Evolutionary conservation across 805 yeast species (phyloP).

Genomic region (Gaillardinia entomophila): DNA sequence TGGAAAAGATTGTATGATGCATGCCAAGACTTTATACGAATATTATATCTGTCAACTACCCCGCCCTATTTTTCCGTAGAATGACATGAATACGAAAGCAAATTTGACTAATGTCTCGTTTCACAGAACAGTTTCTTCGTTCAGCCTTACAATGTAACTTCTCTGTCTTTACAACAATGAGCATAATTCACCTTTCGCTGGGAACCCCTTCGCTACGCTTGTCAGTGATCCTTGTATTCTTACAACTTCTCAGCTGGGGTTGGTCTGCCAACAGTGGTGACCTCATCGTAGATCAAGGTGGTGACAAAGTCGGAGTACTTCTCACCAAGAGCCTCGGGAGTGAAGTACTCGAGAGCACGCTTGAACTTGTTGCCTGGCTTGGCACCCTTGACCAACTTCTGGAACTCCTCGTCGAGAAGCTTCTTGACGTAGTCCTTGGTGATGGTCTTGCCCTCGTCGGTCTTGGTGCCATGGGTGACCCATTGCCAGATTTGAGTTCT

Average conservation of each 20-base stretch:
- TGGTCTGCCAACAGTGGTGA: constrained; percentile 49
- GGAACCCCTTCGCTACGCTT: no score
- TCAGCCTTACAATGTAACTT: no score
- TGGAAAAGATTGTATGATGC: no score
- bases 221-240: no score
- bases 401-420: constrained; percentile 59
- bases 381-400: constrained; percentile 42
- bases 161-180: no score
- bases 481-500: constrained; percentile 80
- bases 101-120: no score
- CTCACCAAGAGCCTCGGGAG: constrained; percentile 67
- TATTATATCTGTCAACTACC: no score
- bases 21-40: no score
- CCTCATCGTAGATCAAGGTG: constrained; percentile 68
- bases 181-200: no score
- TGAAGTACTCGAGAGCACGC: constrained; percentile 64
- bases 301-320: constrained; percentile 75
- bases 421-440: constrained; percentile 55
- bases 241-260: constrained; percentile 36
- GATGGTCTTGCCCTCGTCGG: constrained; percentile 52
- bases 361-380: constrained; percentile 60
- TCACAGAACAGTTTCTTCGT: no score
- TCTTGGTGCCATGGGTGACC: constrained; percentile 65
- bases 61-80: no score
- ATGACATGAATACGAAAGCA: no score